Conservation (phyloP, 2,329 filamentous ascomycete genomes). For the Leptographium galeiforme region DNA sequence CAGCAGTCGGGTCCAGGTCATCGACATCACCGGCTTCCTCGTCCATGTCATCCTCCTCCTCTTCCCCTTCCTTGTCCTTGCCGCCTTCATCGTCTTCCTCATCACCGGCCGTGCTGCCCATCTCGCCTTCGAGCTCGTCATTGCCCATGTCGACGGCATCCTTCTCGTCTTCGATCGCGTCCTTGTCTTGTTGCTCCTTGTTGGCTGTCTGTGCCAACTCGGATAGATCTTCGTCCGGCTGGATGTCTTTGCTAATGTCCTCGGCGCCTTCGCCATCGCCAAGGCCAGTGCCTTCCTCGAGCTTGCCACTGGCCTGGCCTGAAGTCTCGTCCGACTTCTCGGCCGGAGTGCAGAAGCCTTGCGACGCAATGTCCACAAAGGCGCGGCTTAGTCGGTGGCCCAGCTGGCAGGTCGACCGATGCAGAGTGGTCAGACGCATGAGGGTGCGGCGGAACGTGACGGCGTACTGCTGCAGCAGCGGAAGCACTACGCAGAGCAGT, state of each 20-base stretch:
- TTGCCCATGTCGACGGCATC: constrained; percentile 88
- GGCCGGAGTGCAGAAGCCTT: constrained; percentile 84
- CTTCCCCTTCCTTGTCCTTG: constrained; percentile 44
- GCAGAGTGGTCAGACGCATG: constrained; percentile 45
- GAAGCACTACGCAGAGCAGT: constrained; percentile 47
- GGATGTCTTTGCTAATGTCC: constrained; percentile 95
- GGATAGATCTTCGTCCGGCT: constrained; percentile 81
- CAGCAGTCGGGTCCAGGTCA: constrained; percentile 74
- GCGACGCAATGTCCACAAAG: constrained; percentile 64
- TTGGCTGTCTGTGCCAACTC: constrained; percentile 81
- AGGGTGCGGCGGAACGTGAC: constrained; percentile 46
- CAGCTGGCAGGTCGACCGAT: constrained; percentile 60
- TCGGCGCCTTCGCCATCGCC: constrained; percentile 92
- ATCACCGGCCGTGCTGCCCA: constrained; percentile 50
- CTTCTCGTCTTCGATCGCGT: constrained; percentile 64
- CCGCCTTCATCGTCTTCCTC: constrained; percentile 45
- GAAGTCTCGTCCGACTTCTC: constrained; percentile 51
- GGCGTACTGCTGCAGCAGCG: constrained; percentile 64
- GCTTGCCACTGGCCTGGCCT: constrained; percentile 43
- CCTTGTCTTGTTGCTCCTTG: constrained; percentile 45
- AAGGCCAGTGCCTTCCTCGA: constrained; percentile 84
- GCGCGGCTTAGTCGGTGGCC: constrained; percentile 62
- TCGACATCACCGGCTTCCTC: constrained; percentile 86
- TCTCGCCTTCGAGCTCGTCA: constrained; percentile 79
- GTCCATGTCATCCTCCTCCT: constrained; percentile 63